phyloP scores from a whole-genome alignment of 1,139 yeast species.

The Yamadazyma mexicana region DNA sequence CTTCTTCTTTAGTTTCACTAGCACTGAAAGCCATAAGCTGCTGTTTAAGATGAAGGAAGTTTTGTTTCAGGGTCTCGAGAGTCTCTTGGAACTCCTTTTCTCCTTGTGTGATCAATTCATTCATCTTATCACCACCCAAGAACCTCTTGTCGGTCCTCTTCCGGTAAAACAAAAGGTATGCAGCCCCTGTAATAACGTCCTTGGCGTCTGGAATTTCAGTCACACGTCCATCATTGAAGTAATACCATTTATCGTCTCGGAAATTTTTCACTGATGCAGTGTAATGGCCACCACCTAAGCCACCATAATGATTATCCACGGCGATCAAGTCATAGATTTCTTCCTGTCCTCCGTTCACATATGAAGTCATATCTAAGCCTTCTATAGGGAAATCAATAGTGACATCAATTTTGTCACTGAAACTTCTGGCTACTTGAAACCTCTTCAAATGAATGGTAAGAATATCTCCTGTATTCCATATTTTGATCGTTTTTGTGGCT shows the following conservation, averaged over 20 bases:
- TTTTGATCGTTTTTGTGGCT: conserved; percentile 86
- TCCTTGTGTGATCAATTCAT: conserved; percentile 26
- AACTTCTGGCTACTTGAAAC: conserved; percentile 80
- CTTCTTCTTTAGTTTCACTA: conserved; percentile 14
- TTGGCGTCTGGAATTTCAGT: conserved; percentile 56
- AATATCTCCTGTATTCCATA: conserved; percentile 92
- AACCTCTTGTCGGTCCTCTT: conserved; percentile 40
- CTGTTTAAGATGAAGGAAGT: conserved; percentile 15
- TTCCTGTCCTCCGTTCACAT: conserved; percentile 42
- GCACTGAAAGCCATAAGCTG: conserved; percentile 21
- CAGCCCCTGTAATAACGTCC: conserved; percentile 73
- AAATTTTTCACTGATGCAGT: conserved; percentile 87
- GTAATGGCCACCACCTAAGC: conserved; percentile 97
- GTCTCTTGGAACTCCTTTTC: conserved; percentile 18
- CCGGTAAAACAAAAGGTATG: conserved; percentile 83
- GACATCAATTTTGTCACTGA: conserved; percentile 86
- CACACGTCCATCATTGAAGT: conserved; percentile 85
- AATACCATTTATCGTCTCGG: conserved; percentile 80
- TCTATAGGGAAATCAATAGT: conserved; percentile 86
- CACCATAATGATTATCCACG: conserved; percentile 95
- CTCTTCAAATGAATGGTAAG: conserved; percentile 87
- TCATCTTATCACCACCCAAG: conserved; percentile 39
- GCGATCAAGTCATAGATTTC: conserved; percentile 80
- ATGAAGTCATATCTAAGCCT: conserved; percentile 69
- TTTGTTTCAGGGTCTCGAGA: conserved; percentile 14